Evolutionary conservation across 2,329 filamentous ascomycete genomes (phyloP), one percentile per base, ranked within the genome.

Genomic region (Fusarium sp.): DNA sequence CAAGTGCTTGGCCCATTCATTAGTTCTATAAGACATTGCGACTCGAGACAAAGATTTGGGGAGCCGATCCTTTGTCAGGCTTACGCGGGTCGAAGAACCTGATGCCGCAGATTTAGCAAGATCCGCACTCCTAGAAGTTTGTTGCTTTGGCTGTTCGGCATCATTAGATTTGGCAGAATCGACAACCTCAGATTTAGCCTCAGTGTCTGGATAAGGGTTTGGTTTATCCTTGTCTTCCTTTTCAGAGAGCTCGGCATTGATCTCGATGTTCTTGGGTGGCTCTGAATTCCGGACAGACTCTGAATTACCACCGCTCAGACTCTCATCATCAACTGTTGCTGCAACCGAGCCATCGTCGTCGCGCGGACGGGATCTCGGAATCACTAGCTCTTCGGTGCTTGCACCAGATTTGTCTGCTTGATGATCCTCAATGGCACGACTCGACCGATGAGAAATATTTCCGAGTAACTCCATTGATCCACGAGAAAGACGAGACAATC

Each of bases 1-100:
- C 10, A 97, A 81, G 74, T 97, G 92, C 74, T 97, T 97, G 0
- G 93, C 92, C 94, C 94, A 98, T 77, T 98, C 94, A 65, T 96
- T 96, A 2, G 93, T 97, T 54, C 94, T 87, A 72, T 95, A 96
- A 0, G 90, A 91, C 73, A 92, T 80, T 2, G 93, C 90, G 8
- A 96, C 85, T 59, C 86, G 89, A 1, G 93, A 95, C 31, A 93
- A 76, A 11, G 87, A 86, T n/a, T 82, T 79, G 1, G 91, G 91
- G 9, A 96, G 82, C 10, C 82, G 82, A 4, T 87, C 86, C 61
- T 82, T 83, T 6, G 83, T 87, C 56, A 90, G 74, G 42, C 77
- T 84, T 13, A 75, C 76, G 7, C 78, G 74, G 12, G 78, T 76
- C 3, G 83, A 83, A 3, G 76, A 75, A 1, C 68, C 72, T 1